Base-by-base conservation (phyloP, 129 eudicot genomes). In the Logfia minima region DNA sequence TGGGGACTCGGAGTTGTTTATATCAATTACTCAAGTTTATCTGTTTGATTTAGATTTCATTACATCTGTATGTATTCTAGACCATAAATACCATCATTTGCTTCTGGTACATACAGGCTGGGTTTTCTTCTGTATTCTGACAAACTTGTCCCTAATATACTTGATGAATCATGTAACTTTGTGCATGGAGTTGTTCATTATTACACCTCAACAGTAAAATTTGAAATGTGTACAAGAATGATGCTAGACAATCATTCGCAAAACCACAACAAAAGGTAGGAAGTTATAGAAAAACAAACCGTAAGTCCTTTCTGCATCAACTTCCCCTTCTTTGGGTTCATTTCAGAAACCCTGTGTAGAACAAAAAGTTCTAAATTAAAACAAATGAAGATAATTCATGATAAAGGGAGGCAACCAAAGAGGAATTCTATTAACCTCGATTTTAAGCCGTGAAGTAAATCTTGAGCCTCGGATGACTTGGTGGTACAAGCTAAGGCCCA, bases 401-500 rank as follows among this genome's bases (percentile, higher is more conserved):
- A 28, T 5, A 69, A 48, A 21, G 39, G 16, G 52, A 73, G 45
- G 61, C 11, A 21, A 8, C 10, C 3, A 8, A 73, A 70, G 37
- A n/a, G 56, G 22, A n/a, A 69, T 11, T 21, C 17, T 59, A 64
- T 78, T 77, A 23, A 93, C 98, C 87, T 94, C 35, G 61, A 66
- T 66, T 80, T 86, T 80, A 91, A 88, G 78, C 97, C 91, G 31
- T 77, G 31, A 16, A 91, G 88, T 70, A 94, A 81, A 43, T 89
- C 86, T 86, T 86, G 90, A 59, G 90, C 98, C 79, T 88, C 83
- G 14, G 80, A 41, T 45, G 68, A 58, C 80, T 89, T 83, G 37
- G 84, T 84, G 2, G 83, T 84, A 75, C 80, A 79, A 24, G 96
- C 75, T 77, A 91, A 79, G 76, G 96, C 93, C 98, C 98, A 94